Conservation (phyloP, 208 protist species). For the Kentomonas sorsogonicus region DNA sequence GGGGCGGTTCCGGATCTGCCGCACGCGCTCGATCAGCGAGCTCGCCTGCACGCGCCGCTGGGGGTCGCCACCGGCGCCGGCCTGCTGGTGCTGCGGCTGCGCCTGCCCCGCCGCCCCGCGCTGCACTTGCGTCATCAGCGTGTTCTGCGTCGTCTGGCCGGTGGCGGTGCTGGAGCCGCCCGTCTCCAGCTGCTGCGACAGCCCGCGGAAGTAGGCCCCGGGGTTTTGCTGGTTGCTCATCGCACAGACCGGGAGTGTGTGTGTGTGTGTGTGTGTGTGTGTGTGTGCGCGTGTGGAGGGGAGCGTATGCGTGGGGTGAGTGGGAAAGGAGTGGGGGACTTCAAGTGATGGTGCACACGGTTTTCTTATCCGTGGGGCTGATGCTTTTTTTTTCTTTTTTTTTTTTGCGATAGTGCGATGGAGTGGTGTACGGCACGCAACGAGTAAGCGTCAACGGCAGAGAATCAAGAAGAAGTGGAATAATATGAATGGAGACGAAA, state of each 20-base stretch:
- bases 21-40: conserved; percentile 37
- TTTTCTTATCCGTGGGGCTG: no score
- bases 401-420: no score
- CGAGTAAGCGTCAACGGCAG: no score
- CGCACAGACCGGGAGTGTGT: no score
- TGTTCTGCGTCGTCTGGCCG: conserved; percentile 13
- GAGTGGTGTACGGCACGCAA: no score
- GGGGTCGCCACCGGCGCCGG: no score
- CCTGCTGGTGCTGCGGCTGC: conserved; percentile 11
- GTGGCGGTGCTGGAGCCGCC: neutral
- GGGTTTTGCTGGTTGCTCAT: conserved; percentile 15
- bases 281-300: neutral
- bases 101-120: conserved; percentile 3
- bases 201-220: conserved; percentile 45
- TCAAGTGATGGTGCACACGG: no score
- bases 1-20: conserved; percentile 53
- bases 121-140: conserved; percentile 37
- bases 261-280: conserved; percentile 17
- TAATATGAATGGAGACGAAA: neutral
- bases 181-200: conserved; percentile 43
- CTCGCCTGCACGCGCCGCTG: conserved; percentile 48
- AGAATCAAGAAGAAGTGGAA: no score
- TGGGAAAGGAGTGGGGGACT: no score
- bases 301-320: no score
- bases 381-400: no score